Conservation (phyloP, 257 asterid genomes). For the Apocynum venetum region DNA sequence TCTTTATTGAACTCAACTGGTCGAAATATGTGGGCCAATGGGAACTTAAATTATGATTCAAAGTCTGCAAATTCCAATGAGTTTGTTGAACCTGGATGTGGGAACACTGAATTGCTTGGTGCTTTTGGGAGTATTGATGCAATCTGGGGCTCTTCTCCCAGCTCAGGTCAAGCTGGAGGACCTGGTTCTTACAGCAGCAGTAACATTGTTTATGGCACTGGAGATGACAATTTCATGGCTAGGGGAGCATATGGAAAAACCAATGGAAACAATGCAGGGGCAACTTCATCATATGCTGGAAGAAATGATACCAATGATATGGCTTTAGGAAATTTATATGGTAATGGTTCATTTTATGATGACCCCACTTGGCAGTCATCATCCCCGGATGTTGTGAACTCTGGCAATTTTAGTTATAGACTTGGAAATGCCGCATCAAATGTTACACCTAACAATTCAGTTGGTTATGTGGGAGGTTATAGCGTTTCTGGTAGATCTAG, state of each 20-base stretch:
- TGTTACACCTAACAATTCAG: slow-evolving; percentile 39
- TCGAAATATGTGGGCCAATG: slow-evolving; percentile 55
- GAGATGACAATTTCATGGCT: slow-evolving; percentile 34
- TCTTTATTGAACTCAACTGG: slow-evolving; percentile 34
- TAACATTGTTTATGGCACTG: slow-evolving; percentile 31
- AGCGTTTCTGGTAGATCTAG: slow-evolving; percentile 51
- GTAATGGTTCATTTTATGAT: slow-evolving; percentile 15
- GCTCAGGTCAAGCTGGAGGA: slow-evolving; percentile 45
- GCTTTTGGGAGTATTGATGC: slow-evolving; percentile 55
- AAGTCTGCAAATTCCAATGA: slow-evolving; percentile 34
- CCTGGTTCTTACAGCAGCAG: slow-evolving; percentile 33
- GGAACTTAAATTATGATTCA: slow-evolving; percentile 28
- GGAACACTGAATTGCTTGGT: slow-evolving; percentile 35
- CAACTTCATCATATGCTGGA: slow-evolving; percentile 36
- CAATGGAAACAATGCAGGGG: slow-evolving; percentile 33
- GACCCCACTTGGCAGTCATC: slow-evolving; percentile 41
- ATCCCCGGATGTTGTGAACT: slow-evolving; percentile 42
- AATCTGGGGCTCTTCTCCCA: slow-evolving; percentile 55
- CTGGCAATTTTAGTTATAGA: slow-evolving; percentile 49
- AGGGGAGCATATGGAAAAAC: slow-evolving; percentile 44
- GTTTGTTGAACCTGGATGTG: slow-evolving; percentile 41
- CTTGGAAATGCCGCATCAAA: slow-evolving; percentile 42
- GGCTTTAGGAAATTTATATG: slow-evolving; percentile 36
- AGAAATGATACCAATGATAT: slow-evolving; percentile 36
- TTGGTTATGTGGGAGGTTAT: slow-evolving; percentile 55